Evolutionary conservation across 352 stramenopile genomes (phyloP).

Genomic region (Sclerospora graminicola): DNA sequence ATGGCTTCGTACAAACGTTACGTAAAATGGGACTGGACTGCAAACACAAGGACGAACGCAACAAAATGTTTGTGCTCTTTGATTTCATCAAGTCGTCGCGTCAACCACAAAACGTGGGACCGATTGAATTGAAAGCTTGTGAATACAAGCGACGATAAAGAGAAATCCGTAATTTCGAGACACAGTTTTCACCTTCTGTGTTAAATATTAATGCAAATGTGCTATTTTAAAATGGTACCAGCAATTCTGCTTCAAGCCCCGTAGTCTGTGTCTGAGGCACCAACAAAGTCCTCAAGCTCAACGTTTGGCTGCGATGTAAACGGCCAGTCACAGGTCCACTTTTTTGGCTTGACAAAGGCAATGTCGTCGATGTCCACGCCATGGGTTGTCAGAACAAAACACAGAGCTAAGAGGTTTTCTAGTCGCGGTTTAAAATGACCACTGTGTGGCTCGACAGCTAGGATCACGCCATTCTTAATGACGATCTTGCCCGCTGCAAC

Average conservation of each 20-base stretch:
- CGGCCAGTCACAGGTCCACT: constrained; percentile 54
- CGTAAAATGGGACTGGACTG: constrained; percentile 61
- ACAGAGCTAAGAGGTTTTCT: constrained; percentile 35
- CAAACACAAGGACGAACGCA: constrained; percentile 60
- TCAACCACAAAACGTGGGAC: constrained; percentile 30
- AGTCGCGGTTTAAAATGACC: constrained; percentile 64
- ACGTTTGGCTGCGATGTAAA: constrained; percentile 27
- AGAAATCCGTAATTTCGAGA: not conserved
- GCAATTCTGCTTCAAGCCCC: constrained; percentile 3
- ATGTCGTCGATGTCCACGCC: constrained; percentile 33
- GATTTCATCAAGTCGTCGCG: constrained; percentile 65
- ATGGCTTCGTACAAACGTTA: constrained; percentile 50
- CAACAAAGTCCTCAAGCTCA: constrained; percentile 30
- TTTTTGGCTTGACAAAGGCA: constrained; percentile 56
- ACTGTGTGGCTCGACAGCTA: constrained; percentile 60
- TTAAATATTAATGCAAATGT: not conserved
- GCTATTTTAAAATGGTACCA: constrained; percentile 16
- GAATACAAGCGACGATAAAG: constrained; percentile 78
- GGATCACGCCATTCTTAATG: constrained; percentile 41
- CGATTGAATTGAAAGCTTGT: constrained; percentile 73
- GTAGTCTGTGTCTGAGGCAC: constrained; percentile 37
- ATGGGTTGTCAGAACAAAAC: constrained; percentile 23
- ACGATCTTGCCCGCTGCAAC: constrained; percentile 56
- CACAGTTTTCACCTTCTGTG: too few species aligned
- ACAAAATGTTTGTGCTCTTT: constrained; percentile 85